These are phyloP conservation scores for Jacaranda mimosifolia DNA, from an alignment of 257 asterid genomes.

Conservation along the genomic window DNA sequence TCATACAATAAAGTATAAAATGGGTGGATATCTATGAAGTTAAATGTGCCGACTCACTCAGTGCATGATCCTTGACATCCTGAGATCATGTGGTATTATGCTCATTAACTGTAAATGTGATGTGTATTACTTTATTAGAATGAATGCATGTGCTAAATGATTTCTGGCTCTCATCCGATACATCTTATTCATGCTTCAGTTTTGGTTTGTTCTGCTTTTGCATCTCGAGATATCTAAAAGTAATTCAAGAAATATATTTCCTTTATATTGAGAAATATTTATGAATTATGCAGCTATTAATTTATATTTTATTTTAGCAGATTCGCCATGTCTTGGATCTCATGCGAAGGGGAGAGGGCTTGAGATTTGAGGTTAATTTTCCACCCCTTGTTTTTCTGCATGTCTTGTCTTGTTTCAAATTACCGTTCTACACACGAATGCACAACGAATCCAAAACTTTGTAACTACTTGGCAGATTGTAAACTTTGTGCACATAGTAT, in stretches of 20 bases:
- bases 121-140: not conserved
- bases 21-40: too few species aligned
- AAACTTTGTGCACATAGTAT: not conserved
- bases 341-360: conserved; percentile 94
- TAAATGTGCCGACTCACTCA: too few species aligned
- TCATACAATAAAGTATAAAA: too few species aligned
- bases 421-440: not conserved
- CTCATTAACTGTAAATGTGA: conserved; percentile 1
- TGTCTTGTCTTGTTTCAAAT: not conserved
- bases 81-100: not conserved
- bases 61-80: too few species aligned
- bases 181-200: not conserved
- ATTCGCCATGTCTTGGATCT: conserved; percentile 92
- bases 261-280: not conserved
- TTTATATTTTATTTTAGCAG: conserved; percentile 53
- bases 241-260: not conserved
- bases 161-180: conserved; percentile 5
- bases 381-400: not conserved
- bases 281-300: not conserved
- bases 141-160: not conserved
- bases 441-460: not conserved
- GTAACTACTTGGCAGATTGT: not conserved
- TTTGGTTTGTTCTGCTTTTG: conserved; percentile 3
- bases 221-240: not conserved
- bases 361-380: conserved; percentile 81